Base-by-base conservation (phyloP, 1,284 basidiomycete genomes). In the Ustilago trichophora region DNA sequence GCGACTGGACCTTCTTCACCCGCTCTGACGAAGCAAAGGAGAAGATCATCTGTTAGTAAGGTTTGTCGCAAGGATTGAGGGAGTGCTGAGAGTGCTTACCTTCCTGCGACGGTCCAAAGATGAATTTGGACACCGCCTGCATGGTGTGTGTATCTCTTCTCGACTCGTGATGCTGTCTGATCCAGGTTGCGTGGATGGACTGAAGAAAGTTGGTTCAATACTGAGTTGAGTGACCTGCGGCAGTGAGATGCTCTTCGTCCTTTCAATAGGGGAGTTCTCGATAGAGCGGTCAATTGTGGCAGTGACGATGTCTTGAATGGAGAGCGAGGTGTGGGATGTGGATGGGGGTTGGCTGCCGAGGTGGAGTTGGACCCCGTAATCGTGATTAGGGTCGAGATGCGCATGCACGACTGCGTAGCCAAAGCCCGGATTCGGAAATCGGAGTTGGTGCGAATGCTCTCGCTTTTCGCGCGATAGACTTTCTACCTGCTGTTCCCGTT, bases 51-150 rank as follows among this genome's bases (percentile, higher is more conserved):
- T 6, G 5, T 15, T n/a, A n/a, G n/a, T n/a, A n/a, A n/a, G n/a
- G n/a, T n/a, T n/a, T n/a, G n/a, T n/a, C n/a, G n/a, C n/a, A n/a
- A n/a, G n/a, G n/a, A n/a, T n/a, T n/a, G n/a, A n/a, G n/a, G n/a
- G n/a, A n/a, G n/a, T n/a, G n/a, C n/a, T n/a, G n/a, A n/a, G n/a
- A n/a, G n/a, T n/a, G n/a, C 73, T 49, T 37, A 71, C 97, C 95
- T 82, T 97, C 93, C 29, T 94, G 90, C 0, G 92, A 91, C 18
- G 93, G 94, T 3, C 94, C 94, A 84, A 96, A 97, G 33, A 98
- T 83, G 82, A 94, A 93, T 44, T 91, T 88, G 76, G 91, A 92
- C 71, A 95, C 88, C 26, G 89, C 84, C 82, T 94, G 91, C 91
- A 94, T 93, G 12, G 24, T 55, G 46, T 15, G 27, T 37, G 31